These are phyloP conservation scores for Chaetoceros tenuissimus DNA, from an alignment of 108 stramenopile genomes.

Conservation along the genomic window DNA sequence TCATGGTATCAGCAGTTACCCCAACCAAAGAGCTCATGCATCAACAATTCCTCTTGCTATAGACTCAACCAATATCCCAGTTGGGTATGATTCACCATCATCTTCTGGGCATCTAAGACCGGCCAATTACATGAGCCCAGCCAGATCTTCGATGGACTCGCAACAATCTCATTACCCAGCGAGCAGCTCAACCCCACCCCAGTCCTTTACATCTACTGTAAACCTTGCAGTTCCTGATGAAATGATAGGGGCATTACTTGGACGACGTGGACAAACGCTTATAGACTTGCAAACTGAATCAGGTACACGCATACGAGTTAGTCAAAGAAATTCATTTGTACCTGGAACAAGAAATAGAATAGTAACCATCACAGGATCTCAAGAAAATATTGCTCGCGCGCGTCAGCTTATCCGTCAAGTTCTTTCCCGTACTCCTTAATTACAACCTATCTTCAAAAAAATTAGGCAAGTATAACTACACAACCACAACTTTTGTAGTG, in stretches of 20 bases:
- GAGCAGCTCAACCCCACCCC: no score
- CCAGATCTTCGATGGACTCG: background rate
- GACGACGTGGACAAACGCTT: conserved; percentile 52
- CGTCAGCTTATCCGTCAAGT: background rate
- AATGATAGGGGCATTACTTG: conserved; percentile 62
- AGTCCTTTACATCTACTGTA: conserved; percentile 15
- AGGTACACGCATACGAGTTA: conserved; percentile 55
- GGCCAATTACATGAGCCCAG: conserved; percentile 12
- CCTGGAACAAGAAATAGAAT: conserved; percentile 68
- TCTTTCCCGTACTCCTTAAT: background rate
- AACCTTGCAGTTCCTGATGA: conserved; percentile 55
- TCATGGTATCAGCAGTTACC: background rate
- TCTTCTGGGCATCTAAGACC: background rate
- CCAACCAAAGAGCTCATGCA: background rate
- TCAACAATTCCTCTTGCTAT: conserved; percentile 4
- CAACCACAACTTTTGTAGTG: no score
- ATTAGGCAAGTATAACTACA: no score
- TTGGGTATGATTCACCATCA: background rate
- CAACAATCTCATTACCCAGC: no score
- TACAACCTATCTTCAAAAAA: no score
- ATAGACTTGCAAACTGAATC: conserved; percentile 51
- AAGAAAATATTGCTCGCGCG: background rate
- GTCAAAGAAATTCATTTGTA: conserved; percentile 60
- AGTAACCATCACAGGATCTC: conserved; percentile 60
- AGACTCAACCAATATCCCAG: background rate